A percentile compares a stretch with the other conserved stretches of the same genome.
phyloP scores from a whole-genome alignment of 805 yeast species.

The Myxozyma melibiosi region DNA sequence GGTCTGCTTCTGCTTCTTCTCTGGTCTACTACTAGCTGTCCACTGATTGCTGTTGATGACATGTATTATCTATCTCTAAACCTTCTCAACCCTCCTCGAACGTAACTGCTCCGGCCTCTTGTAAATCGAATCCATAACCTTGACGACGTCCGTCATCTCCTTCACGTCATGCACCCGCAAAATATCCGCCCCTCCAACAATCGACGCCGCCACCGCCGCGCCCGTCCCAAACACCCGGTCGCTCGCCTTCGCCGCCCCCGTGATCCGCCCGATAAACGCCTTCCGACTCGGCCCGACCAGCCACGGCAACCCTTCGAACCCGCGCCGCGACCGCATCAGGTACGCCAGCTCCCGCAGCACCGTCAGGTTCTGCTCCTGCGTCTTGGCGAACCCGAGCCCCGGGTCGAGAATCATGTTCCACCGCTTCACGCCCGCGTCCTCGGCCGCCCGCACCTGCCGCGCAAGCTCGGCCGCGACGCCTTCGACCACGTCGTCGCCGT shows the following conservation, averaged over 20 bases:
- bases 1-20: no score
- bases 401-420: conserved; percentile 96
- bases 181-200: conserved; percentile 73
- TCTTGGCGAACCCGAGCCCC: conserved; percentile 95
- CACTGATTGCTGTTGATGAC: no score
- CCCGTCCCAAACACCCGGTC: conserved; percentile 78
- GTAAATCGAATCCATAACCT: conserved; percentile 69
- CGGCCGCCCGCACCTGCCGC: conserved; percentile 57
- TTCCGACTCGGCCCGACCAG: conserved; percentile 89
- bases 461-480: conserved; percentile 70
- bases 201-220: conserved; percentile 71
- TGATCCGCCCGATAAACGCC: conserved; percentile 75
- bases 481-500: conserved; percentile 47
- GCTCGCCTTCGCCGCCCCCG: conserved; percentile 56
- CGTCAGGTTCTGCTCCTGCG: conserved; percentile 65
- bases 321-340: conserved; percentile 31
- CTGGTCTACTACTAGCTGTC: no score
- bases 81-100: neutral
- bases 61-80: no score
- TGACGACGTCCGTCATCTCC: conserved; percentile 56
- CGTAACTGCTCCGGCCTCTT: conserved; percentile 2
- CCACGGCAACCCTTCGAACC: conserved; percentile 43
- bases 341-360: conserved; percentile 50
- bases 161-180: conserved; percentile 86
- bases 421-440: conserved; percentile 64